phyloP scores from a whole-genome alignment of 176 grass and related monocot genomes.

The Oryza officinalis region DNA sequence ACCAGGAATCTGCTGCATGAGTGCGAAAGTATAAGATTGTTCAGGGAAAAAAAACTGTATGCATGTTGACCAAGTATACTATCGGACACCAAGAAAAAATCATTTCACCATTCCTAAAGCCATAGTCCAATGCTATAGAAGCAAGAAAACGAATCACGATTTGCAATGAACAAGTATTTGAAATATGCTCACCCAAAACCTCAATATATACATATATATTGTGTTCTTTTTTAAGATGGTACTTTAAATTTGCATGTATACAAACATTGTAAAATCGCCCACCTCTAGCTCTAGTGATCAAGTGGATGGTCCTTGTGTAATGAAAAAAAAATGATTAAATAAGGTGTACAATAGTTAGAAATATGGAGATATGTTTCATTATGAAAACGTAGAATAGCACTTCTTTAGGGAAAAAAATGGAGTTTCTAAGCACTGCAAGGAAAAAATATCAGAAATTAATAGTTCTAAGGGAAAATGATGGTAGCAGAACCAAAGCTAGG shows the following conservation, averaged over 20 bases:
- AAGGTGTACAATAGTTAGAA: neutral
- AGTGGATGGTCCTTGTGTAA: too few species aligned
- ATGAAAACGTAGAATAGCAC: neutral
- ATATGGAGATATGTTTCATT: neutral
- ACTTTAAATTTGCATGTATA: neutral
- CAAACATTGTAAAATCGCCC: neutral
- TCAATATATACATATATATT: neutral
- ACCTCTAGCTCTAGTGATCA: neutral
- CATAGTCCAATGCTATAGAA: neutral
- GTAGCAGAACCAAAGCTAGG: neutral
- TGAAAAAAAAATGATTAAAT: too few species aligned
- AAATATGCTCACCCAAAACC: neutral
- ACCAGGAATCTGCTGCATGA: neutral
- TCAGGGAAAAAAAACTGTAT: neutral
- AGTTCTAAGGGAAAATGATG: neutral
- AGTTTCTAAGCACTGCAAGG: neutral
- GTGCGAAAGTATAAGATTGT: neutral
- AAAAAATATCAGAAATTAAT: neutral
- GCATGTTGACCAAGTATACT: constrained; percentile 2
- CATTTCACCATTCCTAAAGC: neutral
- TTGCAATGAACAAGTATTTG: neutral
- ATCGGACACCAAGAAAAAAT: neutral
- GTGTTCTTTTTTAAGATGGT: neutral
- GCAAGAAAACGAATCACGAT: neutral
- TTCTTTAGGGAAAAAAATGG: neutral